Base-by-base conservation (phyloP, 176 grass and related monocot species). In the Aegilops sharonensis region DNA sequence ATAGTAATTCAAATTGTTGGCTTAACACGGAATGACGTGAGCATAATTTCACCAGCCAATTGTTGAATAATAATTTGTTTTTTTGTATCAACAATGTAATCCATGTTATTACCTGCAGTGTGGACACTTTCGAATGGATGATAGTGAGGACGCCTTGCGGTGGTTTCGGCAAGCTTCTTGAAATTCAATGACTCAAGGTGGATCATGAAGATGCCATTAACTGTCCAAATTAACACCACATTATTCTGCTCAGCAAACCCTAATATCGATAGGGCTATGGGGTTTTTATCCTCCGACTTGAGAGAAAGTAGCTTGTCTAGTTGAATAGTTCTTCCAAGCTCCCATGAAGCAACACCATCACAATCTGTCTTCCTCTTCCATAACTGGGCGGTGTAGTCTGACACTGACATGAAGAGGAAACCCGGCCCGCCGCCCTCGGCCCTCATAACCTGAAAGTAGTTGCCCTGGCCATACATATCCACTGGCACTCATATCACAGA, bases 341-440 rank as follows among this genome's bases (percentile, higher is more conserved):
- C 63, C 84, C 84, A 85, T 70, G 32, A 39, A 79, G 24, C 9
- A 60, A 39, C 64, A 78, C 64, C 63, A 39, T 69, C 32, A 31
- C 8, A 40, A 14, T 18, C 9, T 0, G 5, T n/a, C 9, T 30
- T 68, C 83, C 27, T 79, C 47, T 10, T 86, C 84, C 84, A 79
- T n/a, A 79, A 56, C 5, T 60, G 30, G 4, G 17, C 34, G 3
- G 2, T 17, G 23, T 4, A 70, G 11, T 5, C 24, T 59, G 48
- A 11, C 11, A 47, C 43, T 47, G 11, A 43, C 47, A 79, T 6
- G n/a, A 0, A 43, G 6, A 86, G 2, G 23, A 86, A 60, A 17
- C 75, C 34, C 1, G 79, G 64, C 1, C n/a, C 35, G 15, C 75
- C 45, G 42, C 23, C 47, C n/a, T 67, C 39, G 0, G 64, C 23